Conservation (phyloP, 441 rosid species). For the Jatropha podagrica region DNA sequence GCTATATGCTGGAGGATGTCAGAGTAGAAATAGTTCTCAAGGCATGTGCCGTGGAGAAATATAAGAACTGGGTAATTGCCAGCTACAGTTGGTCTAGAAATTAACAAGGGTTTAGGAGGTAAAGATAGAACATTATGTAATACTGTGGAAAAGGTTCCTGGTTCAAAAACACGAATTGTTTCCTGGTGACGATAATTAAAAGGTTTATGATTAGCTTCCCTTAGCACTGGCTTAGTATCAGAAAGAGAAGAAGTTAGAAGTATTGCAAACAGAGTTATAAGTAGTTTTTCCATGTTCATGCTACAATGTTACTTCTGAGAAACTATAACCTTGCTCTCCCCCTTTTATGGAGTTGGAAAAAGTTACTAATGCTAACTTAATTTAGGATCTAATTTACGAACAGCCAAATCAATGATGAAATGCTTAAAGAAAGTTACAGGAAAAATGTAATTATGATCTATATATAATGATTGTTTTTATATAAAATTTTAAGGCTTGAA, state of each 20-base stretch:
- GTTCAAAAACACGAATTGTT: constrained; percentile 11
- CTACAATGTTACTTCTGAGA: neutral
- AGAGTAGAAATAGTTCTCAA: constrained; percentile 42
- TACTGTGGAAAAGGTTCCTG: constrained; percentile 8
- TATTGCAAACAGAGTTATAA: neutral
- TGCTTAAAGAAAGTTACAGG: too few species aligned
- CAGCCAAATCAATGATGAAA: too few species aligned
- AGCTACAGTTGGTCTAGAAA: constrained; percentile 32
- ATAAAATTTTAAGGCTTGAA: too few species aligned
- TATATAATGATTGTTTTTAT: too few species aligned
- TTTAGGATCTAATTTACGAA: too few species aligned
- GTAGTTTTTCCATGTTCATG: neutral
- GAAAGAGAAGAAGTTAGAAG: too few species aligned
- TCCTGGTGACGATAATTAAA: neutral
- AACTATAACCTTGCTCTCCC: neutral
- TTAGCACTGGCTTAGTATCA: too few species aligned
- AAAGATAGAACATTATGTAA: neutral
- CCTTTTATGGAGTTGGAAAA: neutral
- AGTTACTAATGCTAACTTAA: too few species aligned
- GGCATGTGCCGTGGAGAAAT: constrained; percentile 50
- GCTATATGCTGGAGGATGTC: constrained; percentile 40
- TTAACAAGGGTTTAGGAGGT: constrained; percentile 44
- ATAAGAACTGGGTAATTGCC: constrained; percentile 49
- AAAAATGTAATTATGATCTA: too few species aligned
- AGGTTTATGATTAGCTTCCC: too few species aligned